Conservation (phyloP, 768 basidiomycete genomes). For the Lentinus brumalis region DNA sequence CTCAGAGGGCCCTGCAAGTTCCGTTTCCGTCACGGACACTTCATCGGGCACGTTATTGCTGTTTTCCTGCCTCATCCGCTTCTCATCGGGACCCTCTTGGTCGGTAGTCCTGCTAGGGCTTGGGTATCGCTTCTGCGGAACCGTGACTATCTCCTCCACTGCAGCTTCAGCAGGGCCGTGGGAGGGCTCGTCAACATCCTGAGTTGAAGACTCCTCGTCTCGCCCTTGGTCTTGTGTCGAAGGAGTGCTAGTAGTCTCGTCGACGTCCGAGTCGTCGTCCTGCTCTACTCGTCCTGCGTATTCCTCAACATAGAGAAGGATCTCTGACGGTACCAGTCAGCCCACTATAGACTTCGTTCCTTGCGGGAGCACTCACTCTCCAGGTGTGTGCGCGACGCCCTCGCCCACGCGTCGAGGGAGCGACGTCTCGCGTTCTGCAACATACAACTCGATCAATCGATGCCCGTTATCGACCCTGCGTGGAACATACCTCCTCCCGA, state of each 20-base stretch:
- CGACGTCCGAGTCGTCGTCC: not conserved
- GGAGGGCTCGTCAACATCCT: not conserved
- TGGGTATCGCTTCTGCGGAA: not conserved
- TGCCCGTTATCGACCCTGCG: not conserved
- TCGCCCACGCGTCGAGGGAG: not conserved
- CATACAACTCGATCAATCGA: not conserved
- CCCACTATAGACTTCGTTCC: not conserved
- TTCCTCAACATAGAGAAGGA: not conserved
- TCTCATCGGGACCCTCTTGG: not conserved
- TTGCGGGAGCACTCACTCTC: not conserved
- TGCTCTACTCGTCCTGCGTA: not conserved
- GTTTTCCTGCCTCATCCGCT: not conserved
- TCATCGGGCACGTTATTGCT: too few relatives aligned
- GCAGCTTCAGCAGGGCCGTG: not conserved
- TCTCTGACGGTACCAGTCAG: not conserved
- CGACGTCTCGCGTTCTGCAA: not conserved
- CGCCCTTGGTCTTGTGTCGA: too few relatives aligned
- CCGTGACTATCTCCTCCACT: not conserved
- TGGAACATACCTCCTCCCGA: not conserved
- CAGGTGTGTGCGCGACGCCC: not conserved
- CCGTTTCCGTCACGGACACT: too few relatives aligned
- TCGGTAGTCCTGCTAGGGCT: not conserved
- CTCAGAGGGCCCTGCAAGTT: too few relatives aligned
- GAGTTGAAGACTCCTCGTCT: not conserved
- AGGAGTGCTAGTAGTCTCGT: not conserved